Base-by-base conservation (phyloP, 768 basidiomycete genomes). In the Termitomyces sp. region DNA sequence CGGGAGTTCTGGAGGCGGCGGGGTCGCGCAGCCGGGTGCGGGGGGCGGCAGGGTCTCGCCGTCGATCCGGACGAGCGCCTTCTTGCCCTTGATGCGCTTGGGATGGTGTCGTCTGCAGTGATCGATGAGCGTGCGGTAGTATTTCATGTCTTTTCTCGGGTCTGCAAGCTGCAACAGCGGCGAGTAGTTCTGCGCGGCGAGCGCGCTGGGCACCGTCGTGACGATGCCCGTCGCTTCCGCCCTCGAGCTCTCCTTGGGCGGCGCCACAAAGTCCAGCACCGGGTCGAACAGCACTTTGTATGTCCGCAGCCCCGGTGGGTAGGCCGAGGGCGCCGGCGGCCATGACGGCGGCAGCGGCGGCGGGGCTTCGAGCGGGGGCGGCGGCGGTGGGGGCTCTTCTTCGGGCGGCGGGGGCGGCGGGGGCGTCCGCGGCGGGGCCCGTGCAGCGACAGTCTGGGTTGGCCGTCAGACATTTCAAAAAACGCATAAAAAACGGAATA, bases 241-340 rank as follows among this genome's bases (percentile, higher is more conserved):
- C 15, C 41, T 45, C 17, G 15, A 5, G 37, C 31, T 33, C 31
- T 30, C 30, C 30, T 30, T 30, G 4, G 30, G 2, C 30, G 57
- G 38, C 14, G 42, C 69, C 71, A 56, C 51, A 14, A 59, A 56
- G 65, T 88, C 86, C 26, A 79, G 63, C 2, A 71, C 57, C 31
- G 83, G 79, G 64, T 91, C 87, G 65, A 78, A 89, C 7, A 89
- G 68, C 9, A 90, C 74, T 63, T 81, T 86, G 70, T 78, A 86
- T 23, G 79, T 65, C 57, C 73, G 77, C 17, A 68, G 63, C 17
- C 8, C 1, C 11, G 70, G 64, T 43, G 61, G 59, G 23, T 64
- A 48, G 12, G 59, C 60, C 28, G 62, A 56, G 15, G 65, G 55
- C 41, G 65, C 62, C 26, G 61, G 60, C 11, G 61, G 63, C 45